Base-by-base conservation (phyloP, 345 rosid genomes). In the Viola odorata region DNA sequence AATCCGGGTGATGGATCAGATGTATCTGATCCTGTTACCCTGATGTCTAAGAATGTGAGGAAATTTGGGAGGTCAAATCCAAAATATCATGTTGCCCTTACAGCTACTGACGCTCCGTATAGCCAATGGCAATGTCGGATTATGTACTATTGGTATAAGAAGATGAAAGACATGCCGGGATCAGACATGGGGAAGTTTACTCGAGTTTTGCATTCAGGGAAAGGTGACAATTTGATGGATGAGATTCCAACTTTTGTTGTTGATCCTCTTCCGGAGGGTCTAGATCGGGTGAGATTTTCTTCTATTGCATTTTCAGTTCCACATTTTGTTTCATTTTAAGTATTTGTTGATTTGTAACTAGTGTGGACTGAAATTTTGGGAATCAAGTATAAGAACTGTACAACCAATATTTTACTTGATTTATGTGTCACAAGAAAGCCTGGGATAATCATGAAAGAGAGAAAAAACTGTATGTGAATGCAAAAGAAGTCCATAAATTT, bases 41-140 rank as follows among this genome's bases (percentile, higher is more conserved):
- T 69, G 81, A 89, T 81, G 90, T 91, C 97, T 50, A 68, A 69
- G 16, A 53, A 63, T n/a, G 60, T 62, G 53, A 76, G 76, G 75
- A 80, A 73, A 56, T 39, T 64, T 40, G 85, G 83, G 67, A 64
- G 49, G 12, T 60, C 73, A 32, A 73, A 70, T 58, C 48, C 65
- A 36, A 88, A 73, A 5, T 90, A 79, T 66, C 99, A 94, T 73
- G 81, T 94, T 41, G 99, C 97, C 48, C 75, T 94, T 56, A 94
- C 99, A 8, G 95, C 99, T 4, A 86, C 97, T 0, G 96, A 86
- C 72, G 88, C 95, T 42, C 74, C 80, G 58, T 94, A 94, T 72
- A 90, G 85, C 66, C 82, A 86, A 71, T 90, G 99, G 99, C 99
- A 94, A 73, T 86, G 96, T 76, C 96, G 96, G 63, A 85, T 94